Base-by-base conservation (phyloP, 2,329 filamentous ascomycete species). In the Xylariales sp. region DNA sequence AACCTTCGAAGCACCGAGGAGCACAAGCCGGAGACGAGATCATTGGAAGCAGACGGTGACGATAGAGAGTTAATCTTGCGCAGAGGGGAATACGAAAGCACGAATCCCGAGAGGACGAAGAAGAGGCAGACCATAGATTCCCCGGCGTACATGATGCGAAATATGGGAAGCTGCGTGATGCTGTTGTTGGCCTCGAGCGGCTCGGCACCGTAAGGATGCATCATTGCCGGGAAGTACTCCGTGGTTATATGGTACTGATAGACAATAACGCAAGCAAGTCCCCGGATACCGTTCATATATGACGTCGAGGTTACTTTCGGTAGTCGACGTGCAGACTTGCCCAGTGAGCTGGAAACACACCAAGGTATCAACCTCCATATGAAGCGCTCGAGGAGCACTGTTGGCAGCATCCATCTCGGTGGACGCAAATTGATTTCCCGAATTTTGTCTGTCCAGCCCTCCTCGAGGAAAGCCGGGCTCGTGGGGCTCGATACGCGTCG, bases 81-180 rank as follows among this genome's bases (percentile, higher is more conserved):
- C 23, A 37, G 12, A 6, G 33, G 33, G 16, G 33, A 37, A 18
- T 37, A 37, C 4, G 36, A 14, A 4, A 38, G 29, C 7, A 32
- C 36, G 19, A 31, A 38, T n/a, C n/a, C n/a, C n/a, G n/a, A n/a
- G n/a, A n/a, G n/a, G n/a, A n/a, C n/a, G n/a, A n/a, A n/a, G n/a
- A 38, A 38, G n/a, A 38, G 18, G 13, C 13, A n/a, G 15, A 38
- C 36, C 36, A 38, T 38, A n/a, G 17, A 28, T 6, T 31, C 32
- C 13, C 36, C 36, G 15, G 36, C 28, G 11, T 24, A 27, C n/a
- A 38, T 17, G 12, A 38, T 15, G 11, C 36, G 28, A 17, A 38
- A 15, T 11, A 38, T 13, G n/a, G 36, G 36, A 11, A 31, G n/a
- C 18, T 38, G 28, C n/a, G 14, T 24, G n/a, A 32, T 16, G 17